Base-by-base conservation (phyloP, 2,329 filamentous ascomycete species). In the Pochonia chlamydosporia region DNA sequence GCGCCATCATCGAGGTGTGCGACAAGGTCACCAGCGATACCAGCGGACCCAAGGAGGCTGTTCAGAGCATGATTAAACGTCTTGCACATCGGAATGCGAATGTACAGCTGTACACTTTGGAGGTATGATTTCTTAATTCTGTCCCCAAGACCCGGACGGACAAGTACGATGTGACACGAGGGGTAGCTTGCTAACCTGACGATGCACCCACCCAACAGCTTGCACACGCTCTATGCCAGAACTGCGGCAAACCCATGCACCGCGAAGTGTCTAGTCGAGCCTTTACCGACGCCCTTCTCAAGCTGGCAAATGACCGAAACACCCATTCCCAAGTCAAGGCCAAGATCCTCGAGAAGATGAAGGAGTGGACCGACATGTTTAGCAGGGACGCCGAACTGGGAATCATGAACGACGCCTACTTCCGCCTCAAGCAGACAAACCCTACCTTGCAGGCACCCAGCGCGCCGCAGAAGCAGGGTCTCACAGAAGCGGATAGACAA, bases 321-420 rank as follows among this genome's bases (percentile, higher is more conserved):
- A 96, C 92, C 44, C 93, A 97, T 67, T 85, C 87, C 63, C 89
- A 96, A 67, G 93, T 99, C 63, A 97, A 97, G 71, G 82, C 89
- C 54, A 97, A 96, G 78, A 96, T 99, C 55, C 70, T 97, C 49
- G 92, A 97, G 74, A 84, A 91, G 56, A 97, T 97, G 89, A 85
- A 87, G 65, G 89, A 92, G 54, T 99, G 93, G 93, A 84, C 87
- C 48, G 88, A 93, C 60, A 95, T 96, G 88, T 97, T 97, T 65
- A 80, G 81, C 59, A 84, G 79, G 51, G 89, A 96, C 63, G 81
- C 90, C 10, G 92, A 96, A 63, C 79, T 99, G 51, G 93, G 93
- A 16, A 95, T 99, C 63, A 99, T 99, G 93, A 87, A 91, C 65
- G 89, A 95, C 62, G 91, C 92, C 49, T 97, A 92, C 67, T 84